Evolutionary conservation across 345 rosid genomes (phyloP), one percentile per base, ranked within the genome.

Genomic region (Trapa bicornis): DNA sequence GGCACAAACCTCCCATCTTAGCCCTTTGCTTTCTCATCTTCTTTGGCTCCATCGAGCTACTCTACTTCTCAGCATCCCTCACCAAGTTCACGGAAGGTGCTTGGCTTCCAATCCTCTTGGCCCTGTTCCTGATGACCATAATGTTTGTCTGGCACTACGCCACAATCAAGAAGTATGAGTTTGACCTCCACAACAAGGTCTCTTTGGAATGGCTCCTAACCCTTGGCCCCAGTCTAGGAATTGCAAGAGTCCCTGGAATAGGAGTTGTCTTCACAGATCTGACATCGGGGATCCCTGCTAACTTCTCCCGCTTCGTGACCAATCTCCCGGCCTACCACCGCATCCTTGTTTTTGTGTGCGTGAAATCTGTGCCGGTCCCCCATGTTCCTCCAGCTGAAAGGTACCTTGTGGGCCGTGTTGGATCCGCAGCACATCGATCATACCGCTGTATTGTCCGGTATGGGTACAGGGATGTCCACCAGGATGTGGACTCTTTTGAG

Each of bases 401-500:
- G 45, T 71, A 42, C 45, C 60, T 71, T 6, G 48, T 71, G 38
- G 74, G 69, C 45, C 74, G 74, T 0, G 65, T 71, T 35, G 74
- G 74, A 14, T 65, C 74, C 0, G 60, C 54, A 11, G 76, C 80
- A 47, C 96, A 90, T 73, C 81, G 95, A 32, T 88, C 96, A 50
- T 93, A 93, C 73, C 82, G 98, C 64, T 93, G 96, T 80, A 90
- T 93, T 11, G 56, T 71, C 16, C 64, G 69, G 45, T 90, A 93
- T 12, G 97, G 98, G 43, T 93, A 93, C 84, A 90, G 97, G 0
- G 98, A 93, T 29, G 97, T 93, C 37, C 97, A 90, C 73, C 97
- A 88, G 79, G 98, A 93, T 33, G 87, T 88, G 6, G 86, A 88
- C 74, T 90, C 92, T 38, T 93, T 93, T 12, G 98, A 93, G 72